phyloP scores from a whole-genome alignment of 2,329 filamentous ascomycete species.

The Fusarium nurragi region DNA sequence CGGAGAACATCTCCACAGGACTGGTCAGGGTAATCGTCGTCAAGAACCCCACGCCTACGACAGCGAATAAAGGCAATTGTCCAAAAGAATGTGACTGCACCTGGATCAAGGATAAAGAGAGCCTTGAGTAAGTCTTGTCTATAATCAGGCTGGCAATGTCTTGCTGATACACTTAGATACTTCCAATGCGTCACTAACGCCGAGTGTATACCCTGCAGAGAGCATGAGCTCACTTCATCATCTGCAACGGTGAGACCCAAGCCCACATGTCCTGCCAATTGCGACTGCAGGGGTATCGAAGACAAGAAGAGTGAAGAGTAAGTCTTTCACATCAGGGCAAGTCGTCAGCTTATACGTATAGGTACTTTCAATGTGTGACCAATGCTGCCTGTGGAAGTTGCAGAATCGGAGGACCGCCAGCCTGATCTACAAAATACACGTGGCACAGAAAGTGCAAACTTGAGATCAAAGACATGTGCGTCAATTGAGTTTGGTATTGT shows the following conservation, averaged over 20 bases:
- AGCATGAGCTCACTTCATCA: constrained; percentile 18
- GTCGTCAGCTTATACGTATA: constrained; percentile 15
- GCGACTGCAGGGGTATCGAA: constrained; percentile 39
- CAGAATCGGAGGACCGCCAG: neutral
- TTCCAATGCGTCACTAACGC: constrained; percentile 45
- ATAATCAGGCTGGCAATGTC: neutral
- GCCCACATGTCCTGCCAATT: constrained; percentile 11
- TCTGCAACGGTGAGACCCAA: constrained; percentile 5
- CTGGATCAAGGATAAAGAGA: constrained; percentile 41
- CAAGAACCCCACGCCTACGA: constrained; percentile 17
- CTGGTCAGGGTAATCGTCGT: constrained; percentile 37
- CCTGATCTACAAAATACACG: neutral
- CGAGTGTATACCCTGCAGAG: constrained; percentile 41
- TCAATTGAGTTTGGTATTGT: constrained; percentile 20
- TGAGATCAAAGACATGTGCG: neutral
- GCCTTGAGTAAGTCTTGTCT: constrained; percentile 34
- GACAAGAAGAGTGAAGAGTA: constrained; percentile 47
- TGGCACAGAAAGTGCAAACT: neutral
- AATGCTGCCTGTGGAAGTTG: constrained; percentile 44
- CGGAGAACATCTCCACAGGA: constrained; percentile 25
- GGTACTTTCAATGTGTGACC: constrained; percentile 50
- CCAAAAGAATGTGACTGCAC: constrained; percentile 43
- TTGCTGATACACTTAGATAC: constrained; percentile 33
- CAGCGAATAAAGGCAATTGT: constrained; percentile 11
- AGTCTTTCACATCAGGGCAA: neutral